Evolutionary conservation across 495 filamentous ascomycete genomes (phyloP), one percentile per base, ranked within the genome.

Genomic region (Mycothermus thermophilus): DNA sequence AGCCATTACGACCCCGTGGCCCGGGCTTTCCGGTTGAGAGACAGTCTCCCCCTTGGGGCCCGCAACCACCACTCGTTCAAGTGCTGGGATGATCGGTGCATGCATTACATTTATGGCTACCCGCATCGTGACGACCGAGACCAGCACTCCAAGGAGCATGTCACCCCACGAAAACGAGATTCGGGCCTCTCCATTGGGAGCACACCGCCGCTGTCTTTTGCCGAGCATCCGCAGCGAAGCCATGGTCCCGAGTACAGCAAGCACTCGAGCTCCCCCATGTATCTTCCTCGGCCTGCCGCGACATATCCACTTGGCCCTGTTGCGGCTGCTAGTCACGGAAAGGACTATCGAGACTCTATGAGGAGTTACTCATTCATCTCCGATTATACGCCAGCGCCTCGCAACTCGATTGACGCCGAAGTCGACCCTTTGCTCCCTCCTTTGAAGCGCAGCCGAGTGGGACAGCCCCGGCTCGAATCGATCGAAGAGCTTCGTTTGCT

Each of bases 91-190:
- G 64, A 67, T 31, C 55, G 56, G 26, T 68, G 64, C 44, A 47
- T 64, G 46, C 60, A 67, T 43, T 66, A 66, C 50, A 62, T 68
- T 17, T 68, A 67, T 38, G 64, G 64, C 23, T 68, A 64, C 33
- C 48, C 52, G 19, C 56, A 58, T 27, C 52, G 48, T 12, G 57
- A 62, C 30, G 63, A 67, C 27, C 58, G 63, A 30, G 62, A 66
- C 39, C 55, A 60, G 29, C 64, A 68, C 35, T 44, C 57, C 13
- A 59, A 55, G 32, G 58, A 63, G 34, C 64, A 68, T 47, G 49
- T 51, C 20, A 35, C 48, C 12, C 44, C 51, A 17, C 41, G 45
- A 14, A 67, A 66, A 40, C 48, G 63, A 31, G 60, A 67, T 29
- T 59, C 58, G 5, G 64, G 58, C 3, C 57, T 66, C 20, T 62